phyloP scores from a whole-genome alignment of 78 protist species.

The Dictyostelium discoideum region DNA sequence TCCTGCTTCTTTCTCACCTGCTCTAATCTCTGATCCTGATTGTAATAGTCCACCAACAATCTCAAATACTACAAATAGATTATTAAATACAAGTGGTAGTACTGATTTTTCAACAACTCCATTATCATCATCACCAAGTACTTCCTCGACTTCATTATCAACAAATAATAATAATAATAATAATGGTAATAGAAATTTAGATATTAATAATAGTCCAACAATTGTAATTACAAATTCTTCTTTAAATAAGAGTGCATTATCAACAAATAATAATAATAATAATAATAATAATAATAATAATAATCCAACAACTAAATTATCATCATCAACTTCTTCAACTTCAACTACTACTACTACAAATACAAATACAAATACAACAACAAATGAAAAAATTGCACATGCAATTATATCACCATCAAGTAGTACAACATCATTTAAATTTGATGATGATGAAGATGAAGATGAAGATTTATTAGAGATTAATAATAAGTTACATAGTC shows the following conservation, averaged over 20 bases:
- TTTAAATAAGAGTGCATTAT: background rate
- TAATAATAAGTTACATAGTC: background rate
- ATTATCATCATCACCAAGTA: background rate
- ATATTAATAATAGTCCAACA: background rate
- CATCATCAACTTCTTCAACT: background rate
- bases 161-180: background rate
- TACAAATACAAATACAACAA: background rate
- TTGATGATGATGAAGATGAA: background rate
- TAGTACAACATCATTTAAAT: conserved; percentile 2
- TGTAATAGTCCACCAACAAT: background rate
- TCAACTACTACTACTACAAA: background rate
- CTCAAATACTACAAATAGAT: background rate
- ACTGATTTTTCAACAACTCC: background rate
- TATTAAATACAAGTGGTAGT: background rate
- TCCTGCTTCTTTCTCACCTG: background rate
- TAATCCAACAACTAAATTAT: background rate
- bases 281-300: background rate
- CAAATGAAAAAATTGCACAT: background rate
- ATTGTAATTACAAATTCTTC: background rate
- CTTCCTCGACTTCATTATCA: background rate
- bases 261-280: background rate
- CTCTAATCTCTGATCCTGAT: background rate
- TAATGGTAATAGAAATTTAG: background rate
- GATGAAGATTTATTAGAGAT: background rate
- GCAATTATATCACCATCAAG: conserved; percentile 18